A percentile compares a stretch with the other conserved stretches of the same genome.
phyloP scores from a whole-genome alignment of 768 basidiomycete species.

The Auricularia cornea region DNA sequence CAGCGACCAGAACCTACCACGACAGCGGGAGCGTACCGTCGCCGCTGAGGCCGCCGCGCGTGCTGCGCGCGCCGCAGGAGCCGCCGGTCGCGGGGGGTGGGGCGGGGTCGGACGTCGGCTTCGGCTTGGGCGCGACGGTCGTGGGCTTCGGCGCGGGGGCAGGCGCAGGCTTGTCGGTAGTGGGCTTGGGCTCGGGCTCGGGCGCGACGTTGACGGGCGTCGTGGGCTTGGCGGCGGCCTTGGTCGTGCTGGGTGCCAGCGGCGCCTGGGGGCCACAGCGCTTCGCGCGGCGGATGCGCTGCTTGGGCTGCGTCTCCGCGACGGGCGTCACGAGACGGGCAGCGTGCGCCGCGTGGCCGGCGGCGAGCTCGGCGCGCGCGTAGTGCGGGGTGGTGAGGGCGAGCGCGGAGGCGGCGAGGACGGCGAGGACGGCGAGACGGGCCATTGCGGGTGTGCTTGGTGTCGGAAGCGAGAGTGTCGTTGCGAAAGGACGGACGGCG shows the following conservation, averaged over 20 bases:
- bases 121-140: background rate
- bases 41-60: background rate
- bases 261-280: background rate
- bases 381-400: constrained; percentile 33
- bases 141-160: background rate
- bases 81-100: background rate
- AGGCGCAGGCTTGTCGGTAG: too few species aligned
- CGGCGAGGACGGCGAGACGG: constrained; percentile 31
- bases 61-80: background rate
- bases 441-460: background rate
- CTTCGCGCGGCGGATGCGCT: background rate
- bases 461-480: background rate
- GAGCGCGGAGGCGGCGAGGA: constrained; percentile 32
- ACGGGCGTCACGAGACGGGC: background rate
- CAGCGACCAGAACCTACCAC: background rate
- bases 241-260: background rate
- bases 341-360: background rate
- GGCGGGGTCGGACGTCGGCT: background rate
- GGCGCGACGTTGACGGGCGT: background rate
- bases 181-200: background rate
- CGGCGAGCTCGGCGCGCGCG: constrained; percentile 18
- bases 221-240: background rate
- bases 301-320: background rate
- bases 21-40: background rate
- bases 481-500: background rate